phyloP scores from a whole-genome alignment of 164 flowering plant genomes.

The Annona squamosa region DNA sequence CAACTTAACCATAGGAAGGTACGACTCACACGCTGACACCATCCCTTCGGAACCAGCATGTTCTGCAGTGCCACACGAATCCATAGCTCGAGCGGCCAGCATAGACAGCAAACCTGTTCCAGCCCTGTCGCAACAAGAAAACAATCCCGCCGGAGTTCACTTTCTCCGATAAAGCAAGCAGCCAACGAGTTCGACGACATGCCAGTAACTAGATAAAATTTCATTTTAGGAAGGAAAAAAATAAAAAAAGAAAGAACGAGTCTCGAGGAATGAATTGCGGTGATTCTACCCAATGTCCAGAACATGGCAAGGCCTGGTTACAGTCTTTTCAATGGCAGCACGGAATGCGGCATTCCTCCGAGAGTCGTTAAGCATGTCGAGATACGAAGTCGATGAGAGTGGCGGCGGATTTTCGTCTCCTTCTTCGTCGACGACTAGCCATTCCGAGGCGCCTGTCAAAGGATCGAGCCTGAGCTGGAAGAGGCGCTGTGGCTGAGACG shows the following conservation, averaged over 20 bases:
- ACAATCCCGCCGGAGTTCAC: background rate
- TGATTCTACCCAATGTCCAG: slow-evolving; percentile 81
- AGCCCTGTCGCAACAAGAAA: slow-evolving; percentile 39
- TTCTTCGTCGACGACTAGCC: slow-evolving; percentile 73
- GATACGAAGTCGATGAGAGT: slow-evolving; percentile 76
- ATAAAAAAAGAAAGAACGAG: background rate
- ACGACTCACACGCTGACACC: slow-evolving; percentile 89
- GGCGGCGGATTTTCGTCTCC: slow-evolving; percentile 25
- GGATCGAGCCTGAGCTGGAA: slow-evolving; percentile 77
- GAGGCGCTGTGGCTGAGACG: slow-evolving; percentile 29
- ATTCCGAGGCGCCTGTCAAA: slow-evolving; percentile 75
- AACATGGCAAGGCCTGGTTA: slow-evolving; percentile 68
- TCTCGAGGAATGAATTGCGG: background rate
- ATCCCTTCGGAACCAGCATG: slow-evolving; percentile 28
- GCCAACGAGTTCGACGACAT: background rate
- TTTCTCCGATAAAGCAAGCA: background rate
- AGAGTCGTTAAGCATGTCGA: slow-evolving; percentile 95
- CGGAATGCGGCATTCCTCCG: slow-evolving; percentile 60
- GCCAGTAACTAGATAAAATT: background rate
- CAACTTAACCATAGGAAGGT: slow-evolving; percentile 92
- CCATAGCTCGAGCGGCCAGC: slow-evolving; percentile 93
- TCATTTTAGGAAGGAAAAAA: background rate
- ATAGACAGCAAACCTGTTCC: slow-evolving; percentile 94
- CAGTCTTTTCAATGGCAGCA: slow-evolving; percentile 65
- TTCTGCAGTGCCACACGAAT: slow-evolving; percentile 12